phyloP scores from a whole-genome alignment of 2,329 filamentous ascomycete species.

The Dothideomycetes sp. region DNA sequence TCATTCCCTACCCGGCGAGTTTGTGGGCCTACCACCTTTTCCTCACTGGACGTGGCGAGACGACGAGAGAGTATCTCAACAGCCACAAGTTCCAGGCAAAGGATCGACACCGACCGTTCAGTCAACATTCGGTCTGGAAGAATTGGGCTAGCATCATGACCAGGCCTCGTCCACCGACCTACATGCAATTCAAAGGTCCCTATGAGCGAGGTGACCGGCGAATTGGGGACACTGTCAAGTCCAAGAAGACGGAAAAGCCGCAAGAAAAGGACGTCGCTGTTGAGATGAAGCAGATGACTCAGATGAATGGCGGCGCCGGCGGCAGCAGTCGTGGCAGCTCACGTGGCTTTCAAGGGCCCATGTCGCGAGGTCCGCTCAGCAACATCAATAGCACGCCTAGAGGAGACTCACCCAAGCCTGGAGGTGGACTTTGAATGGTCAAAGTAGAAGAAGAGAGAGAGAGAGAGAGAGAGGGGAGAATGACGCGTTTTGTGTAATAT shows the following conservation, averaged over 20 bases:
- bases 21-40: slow-evolving; percentile 85
- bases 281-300: slow-evolving; percentile 69
- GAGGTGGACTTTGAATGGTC: no score
- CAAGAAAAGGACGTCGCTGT: slow-evolving; percentile 46
- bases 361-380: slow-evolving; percentile 4
- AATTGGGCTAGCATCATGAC: slow-evolving; percentile 78
- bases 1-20: slow-evolving; percentile 68
- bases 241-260: slow-evolving; percentile 39
- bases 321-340: slow-evolving; percentile 8
- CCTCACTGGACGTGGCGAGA: slow-evolving; percentile 82
- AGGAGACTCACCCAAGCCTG: no score
- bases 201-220: slow-evolving; percentile 78
- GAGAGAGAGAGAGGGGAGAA: no score
- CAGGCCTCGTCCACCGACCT: slow-evolving; percentile 76
- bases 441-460: no score
- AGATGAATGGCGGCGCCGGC: slow-evolving; percentile 16
- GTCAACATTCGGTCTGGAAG: slow-evolving; percentile 59
- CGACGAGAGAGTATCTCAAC: slow-evolving; percentile 90
- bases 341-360: slow-evolving; percentile 23
- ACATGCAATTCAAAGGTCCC: slow-evolving; percentile 71
- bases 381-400: slow-evolving; percentile 14
- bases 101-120: slow-evolving; percentile 85
- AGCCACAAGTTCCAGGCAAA: slow-evolving; percentile 89
- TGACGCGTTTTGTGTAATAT: not conserved
- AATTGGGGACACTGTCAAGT: slow-evolving; percentile 44